Base-by-base conservation (phyloP, 768 basidiomycete genomes). In the Boletus subparvulus region DNA sequence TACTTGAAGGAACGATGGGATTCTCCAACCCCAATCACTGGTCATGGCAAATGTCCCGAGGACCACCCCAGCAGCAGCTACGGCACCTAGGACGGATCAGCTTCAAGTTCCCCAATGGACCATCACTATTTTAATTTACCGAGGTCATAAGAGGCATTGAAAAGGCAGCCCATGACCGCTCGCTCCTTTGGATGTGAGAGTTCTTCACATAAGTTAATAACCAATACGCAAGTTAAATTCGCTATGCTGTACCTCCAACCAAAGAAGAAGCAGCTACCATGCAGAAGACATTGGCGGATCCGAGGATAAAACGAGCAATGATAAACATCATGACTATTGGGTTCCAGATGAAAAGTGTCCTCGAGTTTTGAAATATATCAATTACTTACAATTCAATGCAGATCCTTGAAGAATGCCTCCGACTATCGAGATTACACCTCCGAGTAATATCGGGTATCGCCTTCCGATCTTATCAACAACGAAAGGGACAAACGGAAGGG, bases 1-100 rank as follows among this genome's bases (percentile, higher is more conserved):
- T 24, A 79, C 61, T 65, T 88, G 86, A 14, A 87, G 75, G 17
- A 84, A 82, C 1, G 56, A 56, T 0, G 84, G 86, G 24, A 86
- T 83, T 21, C 86, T 77, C 86, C 86, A 87, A 7, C 79, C 83
- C 83, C 83, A 85, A 62, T 83, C 77, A 50, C 63, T 79, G 0
- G 61, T 47, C 75, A 87, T 84, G 9, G 72, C 63, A 76, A 86
- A 88, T 0, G 87, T 88, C 6, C 84, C 83, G 30, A 87, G 78
- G 0, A 85, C 88, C 28, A 58, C 50, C 4, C 79, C 80, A 30
- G 83, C 83, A 2, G 83, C 81, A 17, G 50, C 19, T 10, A 61
- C 10, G 10, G 58, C 14, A 6, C 65, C 61, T 65, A 13, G 13
- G 13, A 41, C 2, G 3, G 14, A 19, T 62, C 14, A 57, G 40